A percentile compares a stretch with the other conserved stretches of the same genome.
phyloP scores from a whole-genome alignment of 2,329 filamentous ascomycete species.

The Penicillium sp. region DNA sequence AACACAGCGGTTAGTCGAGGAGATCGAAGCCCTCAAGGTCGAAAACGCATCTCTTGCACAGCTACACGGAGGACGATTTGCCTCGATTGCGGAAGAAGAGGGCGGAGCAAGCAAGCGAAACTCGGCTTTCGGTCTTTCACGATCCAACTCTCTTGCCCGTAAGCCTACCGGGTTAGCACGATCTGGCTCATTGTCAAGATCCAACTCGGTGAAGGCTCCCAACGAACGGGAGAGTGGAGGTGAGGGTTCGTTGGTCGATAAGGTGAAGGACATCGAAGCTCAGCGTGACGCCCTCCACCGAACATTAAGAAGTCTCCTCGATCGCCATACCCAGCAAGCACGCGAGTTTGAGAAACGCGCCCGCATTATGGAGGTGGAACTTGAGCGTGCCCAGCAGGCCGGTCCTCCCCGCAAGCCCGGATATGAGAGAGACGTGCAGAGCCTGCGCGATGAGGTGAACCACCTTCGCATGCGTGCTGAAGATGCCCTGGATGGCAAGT shows the following conservation, averaged over 20 bases:
- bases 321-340: constrained; percentile 81
- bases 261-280: constrained; percentile 87
- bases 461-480: constrained; percentile 83
- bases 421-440: constrained; percentile 80
- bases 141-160: constrained; percentile 69
- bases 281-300: constrained; percentile 90
- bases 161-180: constrained; percentile 41
- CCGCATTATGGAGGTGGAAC: constrained; percentile 71
- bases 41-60: constrained; percentile 50
- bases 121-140: constrained; percentile 55
- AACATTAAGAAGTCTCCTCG: constrained; percentile 79
- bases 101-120: constrained; percentile 45
- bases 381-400: constrained; percentile 67
- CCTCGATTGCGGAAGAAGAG: constrained; percentile 62
- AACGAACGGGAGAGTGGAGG: constrained; percentile 62
- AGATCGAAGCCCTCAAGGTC: constrained; percentile 66
- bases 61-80: constrained; percentile 52
- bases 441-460: constrained; percentile 80
- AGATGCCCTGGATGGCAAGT: constrained; percentile 92
- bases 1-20: constrained; percentile 77
- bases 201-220: constrained; percentile 50
- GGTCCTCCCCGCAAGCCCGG: constrained; percentile 71
- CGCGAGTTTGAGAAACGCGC: constrained; percentile 82
- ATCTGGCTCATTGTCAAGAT: constrained; percentile 58
- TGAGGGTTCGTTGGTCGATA: constrained; percentile 70